A percentile compares a stretch with the other conserved stretches of the same genome.
Conservation (phyloP, 495 filamentous ascomycete genomes). For the Hypomontagnella monticulosa region DNA sequence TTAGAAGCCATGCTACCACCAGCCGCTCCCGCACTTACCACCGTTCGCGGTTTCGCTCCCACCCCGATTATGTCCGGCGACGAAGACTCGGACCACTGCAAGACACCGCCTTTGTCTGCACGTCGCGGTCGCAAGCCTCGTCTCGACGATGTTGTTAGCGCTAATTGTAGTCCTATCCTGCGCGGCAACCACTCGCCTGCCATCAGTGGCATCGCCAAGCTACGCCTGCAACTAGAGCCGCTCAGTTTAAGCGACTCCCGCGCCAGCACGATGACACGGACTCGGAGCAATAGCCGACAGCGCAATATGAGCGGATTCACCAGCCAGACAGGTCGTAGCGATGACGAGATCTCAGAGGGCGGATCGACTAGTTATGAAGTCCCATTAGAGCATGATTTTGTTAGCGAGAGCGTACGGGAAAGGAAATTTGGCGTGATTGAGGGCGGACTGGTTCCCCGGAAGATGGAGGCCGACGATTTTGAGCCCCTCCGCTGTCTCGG, state of each 20-base stretch:
- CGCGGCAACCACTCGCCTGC: conserved; percentile 66
- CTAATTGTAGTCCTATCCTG: conserved; percentile 68
- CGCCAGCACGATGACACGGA: conserved; percentile 53
- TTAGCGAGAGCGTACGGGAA: conserved; percentile 72
- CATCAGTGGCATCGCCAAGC: conserved; percentile 75
- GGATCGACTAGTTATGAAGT: conserved; percentile 82
- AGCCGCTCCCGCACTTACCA: conserved; percentile 71
- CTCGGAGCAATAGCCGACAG: conserved; percentile 51
- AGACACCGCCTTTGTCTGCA: conserved; percentile 49
- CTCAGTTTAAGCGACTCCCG: conserved; percentile 66
- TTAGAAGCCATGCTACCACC: conserved; percentile 49
- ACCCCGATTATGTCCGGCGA: conserved; percentile 86
- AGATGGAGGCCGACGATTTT: conserved; percentile 93
- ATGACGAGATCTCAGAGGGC: conserved; percentile 55
- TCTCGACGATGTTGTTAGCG: conserved; percentile 65
- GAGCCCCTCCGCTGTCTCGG: conserved; percentile 93
- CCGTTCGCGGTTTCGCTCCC: conserved; percentile 74
- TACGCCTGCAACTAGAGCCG: conserved; percentile 77
- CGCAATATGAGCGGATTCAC: conserved; percentile 46
- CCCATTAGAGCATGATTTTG: conserved; percentile 85
- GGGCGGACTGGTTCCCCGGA: conserved; percentile 63
- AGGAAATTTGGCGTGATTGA: conserved; percentile 51
- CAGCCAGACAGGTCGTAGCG: conserved; percentile 48
- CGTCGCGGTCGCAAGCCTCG: conserved; percentile 44
- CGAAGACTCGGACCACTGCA: conserved; percentile 79